Percentiles rank a stretch among this genome's conserved stretches.
Conservation (phyloP, 148 eudicot genomes). For the Diospyros lotus region DNA sequence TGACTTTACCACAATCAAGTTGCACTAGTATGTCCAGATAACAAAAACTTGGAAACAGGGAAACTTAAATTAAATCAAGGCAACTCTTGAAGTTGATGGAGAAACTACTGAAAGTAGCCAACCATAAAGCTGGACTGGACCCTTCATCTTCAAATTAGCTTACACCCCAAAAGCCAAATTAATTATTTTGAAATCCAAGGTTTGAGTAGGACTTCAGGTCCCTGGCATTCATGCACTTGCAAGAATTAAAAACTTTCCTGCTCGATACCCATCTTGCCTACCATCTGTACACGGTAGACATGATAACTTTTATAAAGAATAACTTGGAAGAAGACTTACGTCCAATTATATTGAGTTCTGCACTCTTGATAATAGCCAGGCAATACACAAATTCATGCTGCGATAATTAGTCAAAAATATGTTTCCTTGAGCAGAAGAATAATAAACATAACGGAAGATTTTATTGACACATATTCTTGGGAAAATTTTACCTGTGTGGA, state of each 20-base stretch:
- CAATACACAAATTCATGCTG: conserved; percentile 82
- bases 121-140: background rate
- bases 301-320: background rate
- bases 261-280: background rate
- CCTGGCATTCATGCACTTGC: background rate
- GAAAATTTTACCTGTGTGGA: conserved; percentile 50
- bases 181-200: background rate
- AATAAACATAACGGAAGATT: background rate
- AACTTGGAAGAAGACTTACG: conserved; percentile 49
- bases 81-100: background rate
- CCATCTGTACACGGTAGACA: background rate
- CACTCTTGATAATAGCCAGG: conserved; percentile 73
- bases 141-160: background rate
- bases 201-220: background rate
- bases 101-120: background rate
- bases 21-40: background rate
- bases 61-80: background rate
- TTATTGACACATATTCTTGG: background rate
- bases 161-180: background rate
- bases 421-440: conserved; percentile 10
- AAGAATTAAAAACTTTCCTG: background rate
- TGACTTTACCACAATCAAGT: background rate
- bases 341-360: conserved; percentile 78
- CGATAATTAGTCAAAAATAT: conserved; percentile 22
- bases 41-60: background rate